Percentiles rank a stretch among this genome's conserved stretches.
These are phyloP conservation scores for Penicillium concentricum DNA, from an alignment of 2,329 filamentous ascomycete genomes.

Conservation along the genomic window DNA sequence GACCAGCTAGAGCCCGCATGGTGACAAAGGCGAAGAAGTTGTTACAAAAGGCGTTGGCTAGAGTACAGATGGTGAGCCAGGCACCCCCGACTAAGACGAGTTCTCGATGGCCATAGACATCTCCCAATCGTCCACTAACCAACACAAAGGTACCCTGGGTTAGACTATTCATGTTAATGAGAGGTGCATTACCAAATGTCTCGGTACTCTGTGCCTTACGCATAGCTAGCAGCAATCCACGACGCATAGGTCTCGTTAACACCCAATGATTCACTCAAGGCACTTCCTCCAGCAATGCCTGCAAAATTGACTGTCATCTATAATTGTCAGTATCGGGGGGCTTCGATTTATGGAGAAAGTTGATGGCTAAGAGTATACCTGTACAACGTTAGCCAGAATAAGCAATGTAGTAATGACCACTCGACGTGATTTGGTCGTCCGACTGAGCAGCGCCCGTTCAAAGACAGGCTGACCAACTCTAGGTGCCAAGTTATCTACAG, in stretches of 20 bases:
- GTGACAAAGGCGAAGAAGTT: constrained; percentile 46
- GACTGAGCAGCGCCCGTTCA: constrained; percentile 15
- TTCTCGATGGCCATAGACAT: constrained; percentile 58
- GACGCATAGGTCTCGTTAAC: constrained; percentile 22
- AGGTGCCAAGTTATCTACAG: background rate
- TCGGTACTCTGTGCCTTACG: constrained; percentile 10
- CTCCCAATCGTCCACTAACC: constrained; percentile 56
- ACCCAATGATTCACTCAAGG: constrained; percentile 20
- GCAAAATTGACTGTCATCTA: constrained; percentile 32
- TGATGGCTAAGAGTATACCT: constrained; percentile 14
- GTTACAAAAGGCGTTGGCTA: constrained; percentile 51
- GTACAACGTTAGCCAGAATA: constrained; percentile 27
- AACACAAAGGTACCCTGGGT: constrained; percentile 60
- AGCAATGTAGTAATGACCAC: constrained; percentile 22
- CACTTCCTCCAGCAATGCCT: constrained; percentile 25
- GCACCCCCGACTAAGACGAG: constrained; percentile 55
- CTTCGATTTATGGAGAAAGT: background rate
- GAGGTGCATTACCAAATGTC: background rate
- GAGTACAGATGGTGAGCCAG: constrained; percentile 57
- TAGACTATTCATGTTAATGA: constrained; percentile 32
- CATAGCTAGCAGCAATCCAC: constrained; percentile 30
- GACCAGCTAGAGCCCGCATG: constrained; percentile 49
- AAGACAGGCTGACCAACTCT: constrained; percentile 19
- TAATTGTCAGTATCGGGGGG: background rate
- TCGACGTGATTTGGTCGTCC: constrained; percentile 17